Evolutionary conservation across 106 monocot genomes (phyloP).

Genomic region (Dendrobium chrysotoxum): DNA sequence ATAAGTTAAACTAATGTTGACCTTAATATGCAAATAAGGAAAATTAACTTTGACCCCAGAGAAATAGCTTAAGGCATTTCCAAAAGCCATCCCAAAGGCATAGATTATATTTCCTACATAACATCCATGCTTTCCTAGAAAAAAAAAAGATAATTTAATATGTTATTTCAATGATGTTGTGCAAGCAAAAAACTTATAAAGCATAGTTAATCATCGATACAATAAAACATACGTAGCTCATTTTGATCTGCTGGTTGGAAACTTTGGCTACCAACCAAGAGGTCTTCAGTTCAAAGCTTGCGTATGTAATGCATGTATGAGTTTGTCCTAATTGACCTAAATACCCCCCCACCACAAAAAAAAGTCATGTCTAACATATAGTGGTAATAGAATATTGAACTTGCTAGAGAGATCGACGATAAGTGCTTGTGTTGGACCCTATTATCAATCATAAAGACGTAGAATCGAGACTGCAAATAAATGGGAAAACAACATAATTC

Average conservation of each 20-base stretch:
- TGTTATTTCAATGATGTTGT: background rate
- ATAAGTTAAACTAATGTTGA: too few relatives aligned
- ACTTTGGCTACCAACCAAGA: too few relatives aligned
- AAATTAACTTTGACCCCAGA: conserved; percentile 45
- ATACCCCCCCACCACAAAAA: too few relatives aligned
- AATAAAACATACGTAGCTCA: too few relatives aligned
- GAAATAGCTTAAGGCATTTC: conserved; percentile 54
- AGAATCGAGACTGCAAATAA: background rate
- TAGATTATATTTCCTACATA: conserved; percentile 44
- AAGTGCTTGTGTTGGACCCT: conserved; percentile 83
- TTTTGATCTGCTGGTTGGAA: too few relatives aligned
- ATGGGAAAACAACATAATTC: too few relatives aligned
- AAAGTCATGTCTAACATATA: background rate
- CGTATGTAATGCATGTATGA: too few relatives aligned
- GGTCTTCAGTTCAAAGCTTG: too few relatives aligned
- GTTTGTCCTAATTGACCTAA: too few relatives aligned
- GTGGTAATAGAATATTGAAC: background rate
- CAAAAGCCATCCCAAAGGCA: conserved; percentile 52
- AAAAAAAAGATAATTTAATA: background rate
- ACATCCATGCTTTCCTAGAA: conserved; percentile 28
- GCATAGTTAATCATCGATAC: background rate
- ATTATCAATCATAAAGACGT: background rate
- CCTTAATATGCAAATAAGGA: too few relatives aligned
- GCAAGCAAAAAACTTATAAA: background rate
- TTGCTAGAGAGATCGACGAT: conserved; percentile 80